phyloP scores from a whole-genome alignment of 352 stramenopile genomes.

The Globisporangium viniferum region DNA sequence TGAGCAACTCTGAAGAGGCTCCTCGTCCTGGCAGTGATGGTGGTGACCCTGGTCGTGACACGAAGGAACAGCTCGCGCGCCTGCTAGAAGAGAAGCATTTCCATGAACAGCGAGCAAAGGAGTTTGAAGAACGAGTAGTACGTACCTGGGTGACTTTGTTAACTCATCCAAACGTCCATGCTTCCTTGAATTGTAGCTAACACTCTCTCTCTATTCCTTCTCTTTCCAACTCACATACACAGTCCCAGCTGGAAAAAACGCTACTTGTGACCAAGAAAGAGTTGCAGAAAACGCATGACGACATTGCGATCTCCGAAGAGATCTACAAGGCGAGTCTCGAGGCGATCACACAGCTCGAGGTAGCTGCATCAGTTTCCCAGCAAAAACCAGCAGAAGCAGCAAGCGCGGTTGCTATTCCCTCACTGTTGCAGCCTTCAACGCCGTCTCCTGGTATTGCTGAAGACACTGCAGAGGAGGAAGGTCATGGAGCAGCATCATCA shows the following conservation, averaged over 20 bases:
- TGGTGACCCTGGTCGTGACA: background rate
- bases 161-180: no score
- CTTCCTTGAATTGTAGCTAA: no score
- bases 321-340: constrained; percentile 70
- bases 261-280: constrained; percentile 29
- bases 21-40: background rate
- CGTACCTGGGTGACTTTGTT: background rate
- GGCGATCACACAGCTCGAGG: constrained; percentile 52
- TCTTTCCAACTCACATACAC: constrained; percentile 11
- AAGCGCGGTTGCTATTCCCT: background rate
- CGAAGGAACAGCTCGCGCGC: constrained; percentile 12
- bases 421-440: background rate
- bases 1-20: background rate
- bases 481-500: background rate
- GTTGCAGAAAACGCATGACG: constrained; percentile 33
- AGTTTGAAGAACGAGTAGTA: constrained; percentile 1
- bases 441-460: background rate
- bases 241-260: constrained; percentile 27
- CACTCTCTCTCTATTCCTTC: background rate
- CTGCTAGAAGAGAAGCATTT: constrained; percentile 19
- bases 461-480: background rate
- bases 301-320: constrained; percentile 46
- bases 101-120: background rate
- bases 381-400: background rate
- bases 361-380: background rate